These are phyloP conservation scores for Xylaria palmicola DNA, from an alignment of 495 filamentous ascomycete species.

Conservation along the genomic window DNA sequence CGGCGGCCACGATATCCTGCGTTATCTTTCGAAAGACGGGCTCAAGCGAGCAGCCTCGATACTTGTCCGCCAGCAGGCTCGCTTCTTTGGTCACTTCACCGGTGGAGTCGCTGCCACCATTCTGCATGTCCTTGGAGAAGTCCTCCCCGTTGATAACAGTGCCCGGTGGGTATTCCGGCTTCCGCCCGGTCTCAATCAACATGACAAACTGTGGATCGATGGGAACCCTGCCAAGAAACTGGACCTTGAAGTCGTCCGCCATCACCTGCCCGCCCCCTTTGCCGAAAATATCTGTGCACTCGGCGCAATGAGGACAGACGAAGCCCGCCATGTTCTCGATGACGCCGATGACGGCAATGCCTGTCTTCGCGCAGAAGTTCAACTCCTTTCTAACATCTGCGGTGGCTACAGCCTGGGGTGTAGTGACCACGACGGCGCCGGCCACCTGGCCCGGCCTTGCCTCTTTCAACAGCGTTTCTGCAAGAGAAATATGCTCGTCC, in stretches of 20 bases:
- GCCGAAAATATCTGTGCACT: slow-evolving; percentile 89
- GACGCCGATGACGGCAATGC: slow-evolving; percentile 79
- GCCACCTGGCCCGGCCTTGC: slow-evolving; percentile 60
- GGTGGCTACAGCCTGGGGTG: slow-evolving; percentile 90
- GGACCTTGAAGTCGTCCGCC: slow-evolving; percentile 80
- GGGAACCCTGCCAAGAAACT: slow-evolving; percentile 83
- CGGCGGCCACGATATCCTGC: slow-evolving; percentile 48
- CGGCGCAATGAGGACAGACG: slow-evolving; percentile 91
- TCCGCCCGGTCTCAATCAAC: slow-evolving; percentile 52
- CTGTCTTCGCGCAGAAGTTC: slow-evolving; percentile 90
- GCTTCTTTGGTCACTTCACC: slow-evolving; percentile 45
- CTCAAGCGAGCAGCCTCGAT: slow-evolving; percentile 72
- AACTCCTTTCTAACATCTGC: slow-evolving; percentile 94
- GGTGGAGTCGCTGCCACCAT: slow-evolving; percentile 19
- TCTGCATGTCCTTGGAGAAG: slow-evolving; percentile 32
- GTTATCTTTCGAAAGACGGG: slow-evolving; percentile 71
- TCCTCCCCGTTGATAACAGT: slow-evolving; percentile 49
- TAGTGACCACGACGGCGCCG: slow-evolving; percentile 93
- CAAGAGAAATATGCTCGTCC: slow-evolving; percentile 94
- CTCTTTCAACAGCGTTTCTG: slow-evolving; percentile 72
- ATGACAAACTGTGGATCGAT: slow-evolving; percentile 72
- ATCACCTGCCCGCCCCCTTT: slow-evolving; percentile 88
- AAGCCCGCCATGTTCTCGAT: slow-evolving; percentile 98
- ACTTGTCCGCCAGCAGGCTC: slow-evolving; percentile 70
- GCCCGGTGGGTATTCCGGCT: slow-evolving; percentile 50